These are phyloP conservation scores for Saitozyma sp. DNA, from an alignment of 768 basidiomycete species.

Conservation along the genomic window DNA sequence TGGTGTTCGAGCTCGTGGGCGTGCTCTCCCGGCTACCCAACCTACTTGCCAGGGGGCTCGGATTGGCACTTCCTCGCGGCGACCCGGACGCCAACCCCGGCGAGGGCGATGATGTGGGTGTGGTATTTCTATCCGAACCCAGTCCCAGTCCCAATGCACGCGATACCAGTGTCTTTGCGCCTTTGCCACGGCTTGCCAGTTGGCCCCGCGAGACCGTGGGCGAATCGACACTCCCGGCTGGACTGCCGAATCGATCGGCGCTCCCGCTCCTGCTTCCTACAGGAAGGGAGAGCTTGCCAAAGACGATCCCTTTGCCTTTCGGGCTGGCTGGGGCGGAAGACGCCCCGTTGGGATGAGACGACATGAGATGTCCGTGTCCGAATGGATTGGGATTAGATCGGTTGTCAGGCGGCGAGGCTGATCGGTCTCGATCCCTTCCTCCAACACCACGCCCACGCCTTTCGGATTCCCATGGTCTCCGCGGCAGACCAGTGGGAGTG, in stretches of 20 bases:
- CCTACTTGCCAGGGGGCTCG: too few species aligned
- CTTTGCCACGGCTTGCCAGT: too few species aligned
- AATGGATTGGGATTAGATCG: constrained; percentile 16
- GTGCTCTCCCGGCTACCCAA: not conserved
- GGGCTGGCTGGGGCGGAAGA: constrained; percentile 21
- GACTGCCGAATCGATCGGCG: too few species aligned
- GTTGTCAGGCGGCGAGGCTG: not conserved
- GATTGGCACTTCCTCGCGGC: too few species aligned
- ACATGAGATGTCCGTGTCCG: constrained; percentile 28
- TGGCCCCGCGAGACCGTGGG: too few species aligned
- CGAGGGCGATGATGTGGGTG: too few species aligned
- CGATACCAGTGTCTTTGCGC: too few species aligned
- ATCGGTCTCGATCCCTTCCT: not conserved
- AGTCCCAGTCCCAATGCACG: too few species aligned
- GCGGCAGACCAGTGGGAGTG: constrained; percentile 3
- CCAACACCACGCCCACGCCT: not conserved
- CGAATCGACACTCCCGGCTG: too few species aligned
- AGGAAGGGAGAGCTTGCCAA: constrained; percentile 18
- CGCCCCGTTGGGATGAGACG: constrained; percentile 4
- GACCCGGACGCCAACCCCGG: too few species aligned
- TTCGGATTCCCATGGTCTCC: constrained; percentile 1
- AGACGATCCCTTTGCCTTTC: constrained; percentile 14
- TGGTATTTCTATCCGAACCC: too few species aligned
- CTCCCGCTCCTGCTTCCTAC: too few species aligned
- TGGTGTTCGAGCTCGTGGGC: not conserved